Evolutionary conservation across 2,329 filamentous ascomycete species (phyloP).

Genomic region (Acrocalymma vagum): DNA sequence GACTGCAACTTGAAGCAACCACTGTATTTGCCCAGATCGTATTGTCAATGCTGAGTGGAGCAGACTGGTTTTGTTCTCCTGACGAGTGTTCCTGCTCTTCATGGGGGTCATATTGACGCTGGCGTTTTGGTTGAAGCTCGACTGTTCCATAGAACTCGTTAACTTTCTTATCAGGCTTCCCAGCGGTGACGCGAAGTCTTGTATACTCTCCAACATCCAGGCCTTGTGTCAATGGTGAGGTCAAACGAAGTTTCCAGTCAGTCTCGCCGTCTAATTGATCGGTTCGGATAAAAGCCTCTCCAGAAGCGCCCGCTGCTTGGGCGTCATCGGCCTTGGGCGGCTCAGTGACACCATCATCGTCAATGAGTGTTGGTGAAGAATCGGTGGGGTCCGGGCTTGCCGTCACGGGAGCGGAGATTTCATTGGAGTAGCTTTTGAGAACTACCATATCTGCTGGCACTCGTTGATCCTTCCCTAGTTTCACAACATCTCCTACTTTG

Average conservation of each 20-base stretch:
- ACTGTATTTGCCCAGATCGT: constrained; percentile 99
- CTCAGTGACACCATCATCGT: constrained; percentile 24
- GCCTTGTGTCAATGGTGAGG: constrained; percentile 85
- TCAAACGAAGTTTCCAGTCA: constrained; percentile 95
- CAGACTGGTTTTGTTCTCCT: constrained; percentile 58
- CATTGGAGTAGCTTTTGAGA: constrained; percentile 74
- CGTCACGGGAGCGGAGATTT: constrained; percentile 19
- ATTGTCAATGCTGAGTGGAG: constrained; percentile 90
- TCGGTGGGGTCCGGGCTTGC: constrained; percentile 7
- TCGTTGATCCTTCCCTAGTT: constrained; percentile 88
- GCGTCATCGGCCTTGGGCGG: constrained; percentile 22
- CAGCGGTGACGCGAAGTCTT: constrained; percentile 75
- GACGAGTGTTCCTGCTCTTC: constrained; percentile 30
- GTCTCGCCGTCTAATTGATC: constrained; percentile 98
- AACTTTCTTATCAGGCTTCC: constrained; percentile 91
- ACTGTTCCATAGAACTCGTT: constrained; percentile 95
- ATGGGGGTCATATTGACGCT: constrained; percentile 58
- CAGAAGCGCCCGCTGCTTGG: constrained; percentile 56
- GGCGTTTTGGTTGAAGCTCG: constrained; percentile 69
- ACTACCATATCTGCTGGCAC: constrained; percentile 95
- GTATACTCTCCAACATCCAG: constrained; percentile 75
- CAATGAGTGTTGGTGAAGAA: constrained; percentile 26
- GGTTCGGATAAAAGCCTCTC: constrained; percentile 96
- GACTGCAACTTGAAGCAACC: constrained; percentile 89
- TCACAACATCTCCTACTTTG: constrained; percentile 94